phyloP scores from a whole-genome alignment of 2,329 filamentous ascomycete genomes.

The Talaromyces sp. region DNA sequence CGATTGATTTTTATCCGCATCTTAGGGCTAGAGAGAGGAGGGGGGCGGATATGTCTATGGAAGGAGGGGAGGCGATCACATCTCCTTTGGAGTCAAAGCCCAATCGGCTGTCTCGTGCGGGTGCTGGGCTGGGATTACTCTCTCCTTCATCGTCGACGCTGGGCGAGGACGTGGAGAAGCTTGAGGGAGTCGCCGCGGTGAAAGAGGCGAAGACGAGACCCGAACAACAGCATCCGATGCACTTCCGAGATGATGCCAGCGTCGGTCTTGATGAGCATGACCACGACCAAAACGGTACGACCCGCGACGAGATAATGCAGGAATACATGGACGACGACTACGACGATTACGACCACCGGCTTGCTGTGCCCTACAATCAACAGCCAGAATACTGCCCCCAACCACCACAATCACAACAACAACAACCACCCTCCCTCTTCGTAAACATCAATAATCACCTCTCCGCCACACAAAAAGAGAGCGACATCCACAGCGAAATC shows the following conservation, averaged over 20 bases:
- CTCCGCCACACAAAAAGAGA: background rate
- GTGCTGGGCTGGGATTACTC: background rate
- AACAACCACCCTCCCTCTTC: background rate
- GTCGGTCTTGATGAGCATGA: background rate
- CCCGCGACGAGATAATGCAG: slow-evolving; percentile 18
- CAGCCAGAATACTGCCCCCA: background rate
- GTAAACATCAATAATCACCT: background rate
- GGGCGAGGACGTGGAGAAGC: background rate
- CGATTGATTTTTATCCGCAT: slow-evolving; percentile 63
- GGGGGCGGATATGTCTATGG: background rate
- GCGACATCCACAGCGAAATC: background rate
- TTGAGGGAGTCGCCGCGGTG: background rate
- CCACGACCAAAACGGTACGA: background rate
- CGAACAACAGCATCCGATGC: background rate
- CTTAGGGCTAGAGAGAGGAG: background rate
- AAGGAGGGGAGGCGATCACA: background rate
- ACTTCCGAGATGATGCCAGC: slow-evolving; percentile 5
- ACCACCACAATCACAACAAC: background rate
- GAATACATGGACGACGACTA: slow-evolving; percentile 17
- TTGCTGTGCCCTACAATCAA: background rate
- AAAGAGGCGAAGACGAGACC: too few relatives aligned
- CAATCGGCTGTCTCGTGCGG: background rate
- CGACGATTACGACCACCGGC: background rate
- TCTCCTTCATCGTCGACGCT: slow-evolving; percentile 8
- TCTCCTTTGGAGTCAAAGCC: background rate